A percentile compares a stretch with the other conserved stretches of the same genome.
Evolutionary conservation across 441 rosid species (phyloP).

Genomic region (Populus hybrid): DNA sequence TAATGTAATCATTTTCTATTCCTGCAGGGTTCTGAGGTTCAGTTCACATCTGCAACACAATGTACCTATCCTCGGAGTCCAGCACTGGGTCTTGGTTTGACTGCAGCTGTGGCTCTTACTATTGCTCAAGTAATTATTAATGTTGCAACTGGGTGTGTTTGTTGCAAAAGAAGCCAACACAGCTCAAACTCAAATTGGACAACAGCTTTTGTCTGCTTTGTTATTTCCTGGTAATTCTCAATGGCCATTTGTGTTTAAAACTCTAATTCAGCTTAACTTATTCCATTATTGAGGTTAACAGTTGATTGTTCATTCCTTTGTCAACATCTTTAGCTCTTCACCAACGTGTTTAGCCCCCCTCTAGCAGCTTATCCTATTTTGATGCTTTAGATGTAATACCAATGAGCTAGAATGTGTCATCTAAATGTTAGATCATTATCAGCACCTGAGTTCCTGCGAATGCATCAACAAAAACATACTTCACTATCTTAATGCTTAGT

Average conservation of each 20-base stretch:
- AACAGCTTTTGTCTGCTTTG: slow-evolving; percentile 56
- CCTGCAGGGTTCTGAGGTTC: slow-evolving; percentile 66
- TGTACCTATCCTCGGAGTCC: slow-evolving; percentile 78
- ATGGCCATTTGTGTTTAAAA: not conserved
- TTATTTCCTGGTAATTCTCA: slow-evolving; percentile 69
- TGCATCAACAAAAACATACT: not conserved
- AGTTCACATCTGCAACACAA: slow-evolving; percentile 31
- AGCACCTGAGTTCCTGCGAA: not conserved
- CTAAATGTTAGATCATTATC: not conserved
- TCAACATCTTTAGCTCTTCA: not conserved
- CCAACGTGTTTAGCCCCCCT: not conserved
- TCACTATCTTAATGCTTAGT: not conserved
- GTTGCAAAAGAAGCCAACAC: slow-evolving; percentile 58
- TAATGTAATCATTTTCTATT: not conserved
- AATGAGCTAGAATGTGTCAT: not conserved
- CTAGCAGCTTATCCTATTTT: not conserved
- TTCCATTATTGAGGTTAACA: not conserved
- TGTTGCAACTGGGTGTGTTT: slow-evolving; percentile 70
- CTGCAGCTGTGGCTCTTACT: slow-evolving; percentile 66
- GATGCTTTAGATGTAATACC: slow-evolving; percentile 5
- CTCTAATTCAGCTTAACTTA: not conserved
- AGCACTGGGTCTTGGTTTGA: slow-evolving; percentile 71
- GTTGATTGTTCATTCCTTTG: not conserved
- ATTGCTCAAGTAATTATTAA: slow-evolving; percentile 64
- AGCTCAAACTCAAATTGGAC: slow-evolving; percentile 60